A percentile compares a stretch with the other conserved stretches of the same genome.
These are phyloP conservation scores for Nidula microcarpa DNA, from an alignment of 768 basidiomycete genomes.

Conservation along the genomic window DNA sequence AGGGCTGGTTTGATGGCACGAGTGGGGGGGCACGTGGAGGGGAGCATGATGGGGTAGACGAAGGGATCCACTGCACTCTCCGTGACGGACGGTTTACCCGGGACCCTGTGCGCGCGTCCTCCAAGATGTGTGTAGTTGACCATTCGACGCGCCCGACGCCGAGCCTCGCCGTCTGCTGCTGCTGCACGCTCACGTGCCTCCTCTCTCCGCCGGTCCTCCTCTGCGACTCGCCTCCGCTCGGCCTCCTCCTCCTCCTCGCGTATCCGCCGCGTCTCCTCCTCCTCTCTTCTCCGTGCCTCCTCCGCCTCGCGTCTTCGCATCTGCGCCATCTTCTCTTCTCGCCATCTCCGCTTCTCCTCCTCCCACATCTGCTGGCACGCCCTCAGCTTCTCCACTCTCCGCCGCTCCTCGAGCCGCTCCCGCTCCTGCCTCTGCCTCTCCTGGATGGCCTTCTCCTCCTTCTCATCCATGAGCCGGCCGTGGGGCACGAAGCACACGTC, in stretches of 20 bases:
- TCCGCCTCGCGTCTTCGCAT: constrained; percentile 25
- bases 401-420: constrained; percentile 27
- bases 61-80: constrained; percentile 5
- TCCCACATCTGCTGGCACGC: constrained; percentile 48
- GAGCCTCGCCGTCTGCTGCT: not conserved
- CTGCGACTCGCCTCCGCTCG: constrained; percentile 16
- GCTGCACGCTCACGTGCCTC: constrained; percentile 1
- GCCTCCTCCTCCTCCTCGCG: constrained; percentile 12
- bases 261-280: constrained; percentile 17
- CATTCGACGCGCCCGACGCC: not conserved
- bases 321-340: constrained; percentile 32
- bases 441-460: constrained; percentile 31
- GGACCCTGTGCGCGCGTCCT: not conserved
- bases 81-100: not conserved
- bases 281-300: constrained; percentile 18
- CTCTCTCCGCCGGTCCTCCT: constrained; percentile 5
- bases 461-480: constrained; percentile 38
- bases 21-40: constrained; percentile 9
- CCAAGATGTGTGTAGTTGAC: not conserved
- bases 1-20: constrained; percentile 1
- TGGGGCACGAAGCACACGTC: constrained; percentile 44
- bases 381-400: constrained; percentile 36
- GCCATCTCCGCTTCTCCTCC: constrained; percentile 37
- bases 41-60: constrained; percentile 22
- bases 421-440: constrained; percentile 34